Conservation (phyloP, 345 rosid species). For the Brassica incana region DNA sequence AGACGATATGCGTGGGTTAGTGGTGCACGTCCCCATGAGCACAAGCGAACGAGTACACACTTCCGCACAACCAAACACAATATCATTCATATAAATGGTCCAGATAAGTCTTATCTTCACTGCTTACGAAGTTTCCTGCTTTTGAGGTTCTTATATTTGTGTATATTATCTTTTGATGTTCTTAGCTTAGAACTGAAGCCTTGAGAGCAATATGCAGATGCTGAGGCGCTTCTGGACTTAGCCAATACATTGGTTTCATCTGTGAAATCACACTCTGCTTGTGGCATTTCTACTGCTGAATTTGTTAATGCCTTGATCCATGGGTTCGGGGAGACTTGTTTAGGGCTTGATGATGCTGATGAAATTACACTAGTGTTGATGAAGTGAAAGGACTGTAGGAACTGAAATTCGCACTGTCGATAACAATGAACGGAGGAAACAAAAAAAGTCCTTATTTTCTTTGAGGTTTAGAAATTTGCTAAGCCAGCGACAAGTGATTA, state of each 20-base stretch:
- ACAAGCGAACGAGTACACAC: background rate
- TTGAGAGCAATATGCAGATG: slow-evolving; percentile 13
- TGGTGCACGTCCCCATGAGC: too few relatives aligned
- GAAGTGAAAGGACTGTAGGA: slow-evolving; percentile 51
- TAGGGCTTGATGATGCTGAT: slow-evolving; percentile 19
- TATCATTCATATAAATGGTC: background rate
- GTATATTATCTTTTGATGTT: too few relatives aligned
- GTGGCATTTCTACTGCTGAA: slow-evolving; percentile 58
- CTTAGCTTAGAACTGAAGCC: too few relatives aligned
- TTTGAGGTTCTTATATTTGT: too few relatives aligned
- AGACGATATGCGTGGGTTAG: background rate
- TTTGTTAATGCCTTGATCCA: slow-evolving; percentile 50
- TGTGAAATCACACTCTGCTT: slow-evolving; percentile 55
- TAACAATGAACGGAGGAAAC: too few relatives aligned
- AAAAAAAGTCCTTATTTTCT: too few relatives aligned
- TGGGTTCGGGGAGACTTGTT: slow-evolving; percentile 47
- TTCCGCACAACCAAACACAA: background rate
- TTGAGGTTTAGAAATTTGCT: too few relatives aligned
- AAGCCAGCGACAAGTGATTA: too few relatives aligned
- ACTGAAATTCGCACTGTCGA: too few relatives aligned
- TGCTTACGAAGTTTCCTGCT: too few relatives aligned
- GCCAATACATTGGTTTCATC: slow-evolving; percentile 55
- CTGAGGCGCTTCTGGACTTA: slow-evolving; percentile 72
- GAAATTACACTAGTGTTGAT: slow-evolving; percentile 46
- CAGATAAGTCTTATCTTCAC: too few relatives aligned